Conservation (phyloP, 192 early-diverging fungal species). For the Rhizoclosmatium sp. region DNA sequence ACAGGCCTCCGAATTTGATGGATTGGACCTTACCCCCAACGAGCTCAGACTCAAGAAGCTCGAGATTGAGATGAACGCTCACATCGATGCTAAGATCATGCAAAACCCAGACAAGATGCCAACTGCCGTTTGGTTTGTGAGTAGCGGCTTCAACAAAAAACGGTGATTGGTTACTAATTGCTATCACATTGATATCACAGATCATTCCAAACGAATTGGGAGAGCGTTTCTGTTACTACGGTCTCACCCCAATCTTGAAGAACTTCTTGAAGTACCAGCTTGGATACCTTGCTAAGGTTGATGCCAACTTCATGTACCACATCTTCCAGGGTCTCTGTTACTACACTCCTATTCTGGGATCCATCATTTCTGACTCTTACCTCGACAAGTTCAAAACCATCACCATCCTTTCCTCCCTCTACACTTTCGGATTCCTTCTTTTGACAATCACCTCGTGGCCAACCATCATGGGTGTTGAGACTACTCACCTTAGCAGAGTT, state of each 20-base stretch:
- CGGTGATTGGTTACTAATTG: not conserved
- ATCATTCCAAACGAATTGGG: conserved; percentile 65
- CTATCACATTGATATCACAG: not conserved
- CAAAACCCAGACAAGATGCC: not conserved
- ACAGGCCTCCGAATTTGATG: conserved; percentile 1
- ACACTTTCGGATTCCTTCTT: conserved; percentile 59
- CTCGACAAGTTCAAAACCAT: conserved; percentile 70
- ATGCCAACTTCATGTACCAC: conserved; percentile 39
- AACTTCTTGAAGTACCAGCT: conserved; percentile 49
- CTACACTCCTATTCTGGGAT: conserved; percentile 57
- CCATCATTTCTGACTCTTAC: conserved; percentile 67
- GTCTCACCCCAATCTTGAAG: conserved; percentile 62
- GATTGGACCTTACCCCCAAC: not conserved
- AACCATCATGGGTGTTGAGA: conserved; percentile 41
- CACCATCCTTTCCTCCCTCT: conserved; percentile 49
- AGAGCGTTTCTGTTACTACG: conserved; percentile 70
- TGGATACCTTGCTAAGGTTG: conserved; percentile 45
- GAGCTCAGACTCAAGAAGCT: conserved; percentile 3
- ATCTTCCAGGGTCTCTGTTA: conserved; percentile 9
- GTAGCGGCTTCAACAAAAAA: conserved; percentile 4
- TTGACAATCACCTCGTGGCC: conserved; percentile 59
- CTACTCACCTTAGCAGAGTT: conserved; percentile 20
- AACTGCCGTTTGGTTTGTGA: not conserved
- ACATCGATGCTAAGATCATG: conserved; percentile 15
- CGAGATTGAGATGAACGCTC: conserved; percentile 59